Evolutionary conservation across 495 filamentous ascomycete species (phyloP).

Genomic region (Hypoxylon fragiforme): DNA sequence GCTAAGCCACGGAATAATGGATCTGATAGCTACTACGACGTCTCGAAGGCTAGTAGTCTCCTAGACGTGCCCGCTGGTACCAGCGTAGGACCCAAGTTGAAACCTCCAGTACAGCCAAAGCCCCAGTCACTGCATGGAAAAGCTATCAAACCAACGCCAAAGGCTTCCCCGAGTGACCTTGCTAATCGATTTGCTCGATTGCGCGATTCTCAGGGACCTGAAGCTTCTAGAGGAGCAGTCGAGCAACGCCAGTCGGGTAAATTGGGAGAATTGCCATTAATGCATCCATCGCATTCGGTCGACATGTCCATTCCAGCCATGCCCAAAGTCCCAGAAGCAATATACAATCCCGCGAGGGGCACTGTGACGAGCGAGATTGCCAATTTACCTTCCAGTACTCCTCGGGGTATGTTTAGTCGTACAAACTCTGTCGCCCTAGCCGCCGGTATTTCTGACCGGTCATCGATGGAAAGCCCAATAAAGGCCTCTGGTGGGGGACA

Average conservation of each 20-base stretch:
- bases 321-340: slow-evolving; percentile 78
- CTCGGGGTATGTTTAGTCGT: slow-evolving; percentile 53
- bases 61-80: too few species aligned
- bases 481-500: slow-evolving; percentile 26
- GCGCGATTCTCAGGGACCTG: slow-evolving; percentile 38
- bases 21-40: neutral
- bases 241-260: neutral
- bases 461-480: slow-evolving; percentile 24
- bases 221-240: slow-evolving; percentile 35
- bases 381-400: slow-evolving; percentile 51
- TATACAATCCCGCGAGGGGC: slow-evolving; percentile 75
- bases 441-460: slow-evolving; percentile 31
- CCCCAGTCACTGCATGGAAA: slow-evolving; percentile 63
- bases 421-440: slow-evolving; percentile 49
- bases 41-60: neutral
- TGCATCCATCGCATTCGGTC: slow-evolving; percentile 61
- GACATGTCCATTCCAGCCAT: slow-evolving; percentile 55
- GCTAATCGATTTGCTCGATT: slow-evolving; percentile 62
- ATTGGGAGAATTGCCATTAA: slow-evolving; percentile 55
- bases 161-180: slow-evolving; percentile 47
- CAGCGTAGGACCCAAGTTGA: slow-evolving; percentile 30
- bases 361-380: slow-evolving; percentile 58
- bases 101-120: slow-evolving; percentile 64
- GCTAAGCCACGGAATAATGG: slow-evolving; percentile 3
- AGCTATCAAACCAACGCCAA: slow-evolving; percentile 38